phyloP scores from a whole-genome alignment of 2,329 filamentous ascomycete genomes.

The Amylocarpus encephaloides region DNA sequence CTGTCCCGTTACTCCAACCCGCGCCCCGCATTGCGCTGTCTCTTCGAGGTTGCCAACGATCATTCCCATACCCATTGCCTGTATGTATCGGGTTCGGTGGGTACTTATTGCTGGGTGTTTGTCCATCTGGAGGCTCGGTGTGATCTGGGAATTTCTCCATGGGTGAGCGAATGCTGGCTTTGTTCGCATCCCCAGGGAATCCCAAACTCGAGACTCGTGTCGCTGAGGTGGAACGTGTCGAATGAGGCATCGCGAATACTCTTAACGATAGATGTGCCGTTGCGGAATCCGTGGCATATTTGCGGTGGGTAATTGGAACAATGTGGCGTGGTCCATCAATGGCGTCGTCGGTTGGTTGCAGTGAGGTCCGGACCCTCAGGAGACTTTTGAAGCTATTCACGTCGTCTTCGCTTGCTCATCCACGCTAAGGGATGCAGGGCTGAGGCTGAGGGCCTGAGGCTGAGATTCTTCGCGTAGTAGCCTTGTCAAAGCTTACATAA shows the following conservation, averaged over 20 bases:
- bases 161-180: slow-evolving; percentile 23
- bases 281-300: too few relatives aligned
- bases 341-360: too few relatives aligned
- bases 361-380: too few relatives aligned
- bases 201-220: slow-evolving; percentile 29
- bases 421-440: too few relatives aligned
- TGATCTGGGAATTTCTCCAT: slow-evolving; percentile 56
- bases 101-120: slow-evolving; percentile 14
- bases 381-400: too few relatives aligned
- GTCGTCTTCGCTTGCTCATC: too few relatives aligned
- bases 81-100: slow-evolving; percentile 14
- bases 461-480: too few relatives aligned
- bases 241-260: slow-evolving; percentile 35
- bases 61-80: slow-evolving; percentile 31
- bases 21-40: slow-evolving; percentile 35
- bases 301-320: too few relatives aligned
- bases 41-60: slow-evolving; percentile 57
- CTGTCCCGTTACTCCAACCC: slow-evolving; percentile 6
- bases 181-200: slow-evolving; percentile 24
- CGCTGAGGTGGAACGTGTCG: slow-evolving; percentile 35
- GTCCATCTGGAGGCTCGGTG: slow-evolving; percentile 36
- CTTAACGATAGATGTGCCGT: slow-evolving; percentile 6
- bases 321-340: too few relatives aligned
- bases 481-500: too few relatives aligned
- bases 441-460: too few relatives aligned